Evolutionary conservation across 2,329 filamentous ascomycete genomes (phyloP).

Genomic region (Cladosporium sp.): DNA sequence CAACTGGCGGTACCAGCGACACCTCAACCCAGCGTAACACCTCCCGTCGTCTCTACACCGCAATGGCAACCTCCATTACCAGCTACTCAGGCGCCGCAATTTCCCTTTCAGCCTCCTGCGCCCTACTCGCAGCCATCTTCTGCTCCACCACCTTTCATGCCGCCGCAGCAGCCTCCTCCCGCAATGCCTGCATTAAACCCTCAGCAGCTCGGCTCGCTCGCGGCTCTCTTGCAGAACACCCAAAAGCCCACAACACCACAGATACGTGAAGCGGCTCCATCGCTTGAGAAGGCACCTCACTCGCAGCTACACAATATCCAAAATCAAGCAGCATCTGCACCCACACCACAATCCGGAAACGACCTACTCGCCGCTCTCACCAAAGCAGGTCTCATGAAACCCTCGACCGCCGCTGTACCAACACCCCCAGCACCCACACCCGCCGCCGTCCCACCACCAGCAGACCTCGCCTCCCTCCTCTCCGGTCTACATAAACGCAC

Average conservation of each 20-base stretch:
- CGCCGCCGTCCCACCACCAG: neutral
- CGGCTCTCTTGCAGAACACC: slow-evolving; percentile 30
- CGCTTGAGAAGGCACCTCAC: slow-evolving; percentile 26
- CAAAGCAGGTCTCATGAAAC: slow-evolving; percentile 25
- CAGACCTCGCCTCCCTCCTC: slow-evolving; percentile 11
- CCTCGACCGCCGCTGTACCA: slow-evolving; percentile 14
- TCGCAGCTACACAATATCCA: slow-evolving; percentile 29
- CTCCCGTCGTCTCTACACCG: slow-evolving; percentile 21
- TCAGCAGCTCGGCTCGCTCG: slow-evolving; percentile 20
- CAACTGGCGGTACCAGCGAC: slow-evolving; percentile 33
- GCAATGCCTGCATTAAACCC: slow-evolving; percentile 17
- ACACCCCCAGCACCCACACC: slow-evolving; percentile 4
- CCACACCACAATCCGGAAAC: slow-evolving; percentile 19
- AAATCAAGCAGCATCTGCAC: slow-evolving; percentile 22
- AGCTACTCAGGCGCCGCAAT: slow-evolving; percentile 17
- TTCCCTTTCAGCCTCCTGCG: slow-evolving; percentile 27
- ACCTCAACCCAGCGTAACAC: slow-evolving; percentile 7
- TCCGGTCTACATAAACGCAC: slow-evolving; percentile 5
- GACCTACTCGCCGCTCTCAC: slow-evolving; percentile 29
- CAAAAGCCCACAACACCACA: slow-evolving; percentile 34
- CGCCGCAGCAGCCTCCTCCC: slow-evolving; percentile 18
- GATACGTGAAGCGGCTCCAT: slow-evolving; percentile 29
- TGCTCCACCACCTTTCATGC: slow-evolving; percentile 19
- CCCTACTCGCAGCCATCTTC: slow-evolving; percentile 26
- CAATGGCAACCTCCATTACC: slow-evolving; percentile 27